A percentile compares a stretch with the other conserved stretches of the same genome.
Conservation (phyloP, 2,329 filamentous ascomycete genomes). For the Didymosphaeria variabile region DNA sequence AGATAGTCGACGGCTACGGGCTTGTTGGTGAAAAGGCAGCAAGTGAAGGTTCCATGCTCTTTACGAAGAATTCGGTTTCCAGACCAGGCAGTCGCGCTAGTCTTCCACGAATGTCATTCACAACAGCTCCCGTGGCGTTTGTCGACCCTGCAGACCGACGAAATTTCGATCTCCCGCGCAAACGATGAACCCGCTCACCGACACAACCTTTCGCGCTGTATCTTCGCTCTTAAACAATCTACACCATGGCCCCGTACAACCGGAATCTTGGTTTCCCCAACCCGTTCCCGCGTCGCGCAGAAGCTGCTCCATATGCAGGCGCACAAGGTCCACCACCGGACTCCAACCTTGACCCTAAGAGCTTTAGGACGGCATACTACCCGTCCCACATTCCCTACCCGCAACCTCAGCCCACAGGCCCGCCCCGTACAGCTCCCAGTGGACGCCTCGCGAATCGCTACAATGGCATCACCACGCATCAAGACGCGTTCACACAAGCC, state of each 20-base stretch:
- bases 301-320: not conserved
- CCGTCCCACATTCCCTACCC: not conserved
- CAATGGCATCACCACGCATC: slow-evolving; percentile 1
- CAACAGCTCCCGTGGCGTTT: not conserved
- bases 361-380: not conserved
- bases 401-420: not conserved
- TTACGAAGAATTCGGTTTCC: too few relatives aligned
- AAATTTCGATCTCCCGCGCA: not conserved
- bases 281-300: not conserved
- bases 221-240: not conserved
- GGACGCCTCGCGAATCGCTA: slow-evolving; percentile 9
- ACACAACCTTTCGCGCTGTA: not conserved
- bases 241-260: not conserved
- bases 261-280: not conserved
- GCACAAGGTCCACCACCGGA: not conserved
- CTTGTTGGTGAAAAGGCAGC: too few relatives aligned
- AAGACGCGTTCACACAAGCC: not conserved
- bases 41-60: too few relatives aligned
- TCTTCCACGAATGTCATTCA: not conserved
- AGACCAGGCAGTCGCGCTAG: not conserved
- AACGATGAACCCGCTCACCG: not conserved
- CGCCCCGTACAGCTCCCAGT: not conserved
- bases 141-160: not conserved
- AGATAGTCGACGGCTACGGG: too few relatives aligned
- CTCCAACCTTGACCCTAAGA: not conserved